Conservation (phyloP, 192 early-diverging fungal species). For the Gonapodya prolifera region DNA sequence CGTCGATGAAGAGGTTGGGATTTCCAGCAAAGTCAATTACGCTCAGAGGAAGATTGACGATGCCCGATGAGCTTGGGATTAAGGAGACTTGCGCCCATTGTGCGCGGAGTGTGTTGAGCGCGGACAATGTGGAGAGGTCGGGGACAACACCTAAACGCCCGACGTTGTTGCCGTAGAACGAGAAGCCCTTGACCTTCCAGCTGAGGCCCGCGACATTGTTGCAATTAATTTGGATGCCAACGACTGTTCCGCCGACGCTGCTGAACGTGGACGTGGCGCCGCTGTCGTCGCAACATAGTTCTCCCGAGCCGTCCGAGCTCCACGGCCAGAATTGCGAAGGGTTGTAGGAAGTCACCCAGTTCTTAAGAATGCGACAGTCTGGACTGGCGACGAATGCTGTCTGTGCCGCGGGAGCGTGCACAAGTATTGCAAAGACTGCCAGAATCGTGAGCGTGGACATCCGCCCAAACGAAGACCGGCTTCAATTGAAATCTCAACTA, state of each 20-base stretch:
- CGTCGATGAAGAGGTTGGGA: background rate
- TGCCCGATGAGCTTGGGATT: background rate
- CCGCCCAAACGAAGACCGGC: background rate
- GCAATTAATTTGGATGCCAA: background rate
- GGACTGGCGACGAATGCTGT: background rate
- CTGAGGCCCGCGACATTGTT: background rate
- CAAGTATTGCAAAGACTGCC: background rate
- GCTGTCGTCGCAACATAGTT: background rate
- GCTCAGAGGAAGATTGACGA: background rate
- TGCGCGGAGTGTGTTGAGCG: background rate
- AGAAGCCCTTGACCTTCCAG: background rate
- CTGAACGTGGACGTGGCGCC: background rate
- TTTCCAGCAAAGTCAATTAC: background rate
- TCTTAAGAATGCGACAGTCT: background rate
- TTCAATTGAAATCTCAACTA: background rate
- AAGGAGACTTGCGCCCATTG: background rate
- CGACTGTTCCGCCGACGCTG: background rate
- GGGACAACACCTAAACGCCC: background rate
- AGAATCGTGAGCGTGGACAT: background rate
- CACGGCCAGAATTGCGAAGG: background rate
- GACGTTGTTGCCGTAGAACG: background rate
- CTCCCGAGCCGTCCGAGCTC: background rate
- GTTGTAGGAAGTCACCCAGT: background rate
- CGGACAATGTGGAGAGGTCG: background rate
- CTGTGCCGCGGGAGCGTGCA: background rate